These are phyloP conservation scores for Mortierella sp. DNA, from an alignment of 371 early-diverging fungal species.

Conservation along the genomic window DNA sequence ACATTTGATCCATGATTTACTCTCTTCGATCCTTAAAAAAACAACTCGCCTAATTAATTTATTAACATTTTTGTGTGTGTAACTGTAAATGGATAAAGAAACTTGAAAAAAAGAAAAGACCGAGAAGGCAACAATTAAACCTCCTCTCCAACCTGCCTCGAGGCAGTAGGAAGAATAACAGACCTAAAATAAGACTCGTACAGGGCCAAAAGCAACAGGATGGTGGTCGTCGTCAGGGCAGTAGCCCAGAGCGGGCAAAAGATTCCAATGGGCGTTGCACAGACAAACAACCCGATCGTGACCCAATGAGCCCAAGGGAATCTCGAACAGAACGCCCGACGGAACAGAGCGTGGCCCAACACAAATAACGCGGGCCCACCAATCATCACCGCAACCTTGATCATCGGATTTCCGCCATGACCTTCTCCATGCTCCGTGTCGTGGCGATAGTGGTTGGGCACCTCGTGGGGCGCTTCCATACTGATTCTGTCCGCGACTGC, in stretches of 20 bases:
- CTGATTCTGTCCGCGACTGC: slow-evolving; percentile 45
- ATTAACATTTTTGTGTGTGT: no score
- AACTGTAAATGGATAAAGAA: no score
- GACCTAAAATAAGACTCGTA: slow-evolving; percentile 43
- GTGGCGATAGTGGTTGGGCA: slow-evolving; percentile 36
- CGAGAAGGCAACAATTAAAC: neutral
- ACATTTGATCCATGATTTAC: no score
- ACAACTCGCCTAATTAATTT: no score
- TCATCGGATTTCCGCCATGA: slow-evolving; percentile 12
- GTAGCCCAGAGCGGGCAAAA: slow-evolving; percentile 47
- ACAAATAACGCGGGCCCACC: slow-evolving; percentile 46
- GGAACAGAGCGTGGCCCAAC: slow-evolving; percentile 43
- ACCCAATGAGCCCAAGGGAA: slow-evolving; percentile 25
- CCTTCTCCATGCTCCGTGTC: no score
- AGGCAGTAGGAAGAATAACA: slow-evolving; percentile 9
- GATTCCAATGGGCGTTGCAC: slow-evolving; percentile 37
- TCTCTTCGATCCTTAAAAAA: no score
- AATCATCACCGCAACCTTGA: slow-evolving; percentile 37
- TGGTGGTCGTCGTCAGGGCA: slow-evolving; percentile 29
- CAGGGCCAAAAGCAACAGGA: slow-evolving; percentile 15
- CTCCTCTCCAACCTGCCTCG: neutral
- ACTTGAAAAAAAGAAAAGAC: neutral
- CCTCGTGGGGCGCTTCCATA: slow-evolving; percentile 21
- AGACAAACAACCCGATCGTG: slow-evolving; percentile 21
- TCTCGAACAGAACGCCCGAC: slow-evolving; percentile 32